Evolutionary conservation across 352 stramenopile species (phyloP).

Genomic region (Phytophthora uliginosa): DNA sequence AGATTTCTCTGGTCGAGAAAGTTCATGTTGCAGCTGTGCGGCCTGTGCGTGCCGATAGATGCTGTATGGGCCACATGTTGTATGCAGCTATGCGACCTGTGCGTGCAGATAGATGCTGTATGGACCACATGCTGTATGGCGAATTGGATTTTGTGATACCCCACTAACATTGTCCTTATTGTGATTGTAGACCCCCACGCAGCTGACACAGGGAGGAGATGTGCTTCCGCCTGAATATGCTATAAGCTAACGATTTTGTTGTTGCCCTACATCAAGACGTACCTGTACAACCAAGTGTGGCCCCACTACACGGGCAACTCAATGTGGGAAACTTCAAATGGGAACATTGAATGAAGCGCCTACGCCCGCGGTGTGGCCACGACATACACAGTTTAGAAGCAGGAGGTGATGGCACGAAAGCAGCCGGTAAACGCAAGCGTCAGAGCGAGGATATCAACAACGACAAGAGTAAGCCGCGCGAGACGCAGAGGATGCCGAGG

Average conservation of each 20-base stretch:
- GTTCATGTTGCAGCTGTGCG: no score
- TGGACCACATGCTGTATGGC: no score
- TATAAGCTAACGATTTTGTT: no score
- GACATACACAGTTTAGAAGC: neutral
- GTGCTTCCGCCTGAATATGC: no score
- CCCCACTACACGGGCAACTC: conserved; percentile 7
- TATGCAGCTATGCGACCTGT: neutral
- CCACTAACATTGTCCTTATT: no score
- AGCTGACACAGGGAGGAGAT: no score
- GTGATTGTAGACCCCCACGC: no score
- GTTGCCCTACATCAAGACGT: neutral
- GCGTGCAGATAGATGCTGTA: conserved; percentile 1
- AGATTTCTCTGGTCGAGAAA: conserved; percentile 2
- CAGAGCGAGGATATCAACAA: neutral
- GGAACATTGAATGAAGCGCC: conserved; percentile 5
- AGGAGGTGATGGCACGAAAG: neutral
- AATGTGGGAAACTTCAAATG: conserved; percentile 11
- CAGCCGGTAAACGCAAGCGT: neutral
- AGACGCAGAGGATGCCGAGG: no score
- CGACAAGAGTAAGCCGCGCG: no score
- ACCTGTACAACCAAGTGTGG: conserved; percentile 11
- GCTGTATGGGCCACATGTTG: conserved; percentile 10
- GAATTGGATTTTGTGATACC: no score
- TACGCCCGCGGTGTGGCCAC: neutral
- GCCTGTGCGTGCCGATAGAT: no score